Evolutionary conservation across 768 basidiomycete genomes (phyloP), one percentile per base, ranked within the genome.

Genomic region (Boletus vermiculosoides): DNA sequence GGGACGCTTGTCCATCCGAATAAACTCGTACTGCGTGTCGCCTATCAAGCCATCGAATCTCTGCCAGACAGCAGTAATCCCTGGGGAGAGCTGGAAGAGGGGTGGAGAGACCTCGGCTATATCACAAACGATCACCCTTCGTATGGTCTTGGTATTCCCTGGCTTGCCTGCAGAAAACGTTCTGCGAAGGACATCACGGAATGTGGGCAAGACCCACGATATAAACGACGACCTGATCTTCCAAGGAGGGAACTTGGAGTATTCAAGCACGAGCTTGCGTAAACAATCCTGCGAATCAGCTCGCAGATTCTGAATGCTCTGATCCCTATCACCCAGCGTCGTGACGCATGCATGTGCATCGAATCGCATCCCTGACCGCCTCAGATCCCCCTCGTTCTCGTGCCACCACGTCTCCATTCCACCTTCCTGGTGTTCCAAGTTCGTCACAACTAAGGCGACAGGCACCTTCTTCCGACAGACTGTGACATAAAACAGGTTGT

Each of bases 391-490:
- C 36, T 70, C 52, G 48, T 77, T 76, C 25, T 30, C 31, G 4
- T 12, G 9, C 70, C 69, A 70, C 69, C 70, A 70, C 8, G 46
- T 44, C 34, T 70, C 65, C 68, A 71, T 70, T 12, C 16, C 25
- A 9, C 16, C 49, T 3, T 31, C 7, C 16, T 70, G 57, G 20
- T 67, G 40, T 54, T 76, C 76, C 16, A 77, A 61, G 18, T 73
- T 71, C 0, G 74, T 77, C 8, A 76, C 62, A 7, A 72, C 73
- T 6, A 76, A 49, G 0, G 71, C 65, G n/a, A 73, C 66, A 3
- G 73, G 76, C 5, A 76, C 77, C 31, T 65, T 53, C 33, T 59
- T 55, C 20, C 58, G 65, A 50, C 77, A 77, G 31, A 77, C 65
- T 3, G 69, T 62, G 18, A 68, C 62, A 30, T 69, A 63, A 44